These are phyloP conservation scores for Penicillium canariense DNA, from an alignment of 495 filamentous ascomycete genomes.

Conservation along the genomic window DNA sequence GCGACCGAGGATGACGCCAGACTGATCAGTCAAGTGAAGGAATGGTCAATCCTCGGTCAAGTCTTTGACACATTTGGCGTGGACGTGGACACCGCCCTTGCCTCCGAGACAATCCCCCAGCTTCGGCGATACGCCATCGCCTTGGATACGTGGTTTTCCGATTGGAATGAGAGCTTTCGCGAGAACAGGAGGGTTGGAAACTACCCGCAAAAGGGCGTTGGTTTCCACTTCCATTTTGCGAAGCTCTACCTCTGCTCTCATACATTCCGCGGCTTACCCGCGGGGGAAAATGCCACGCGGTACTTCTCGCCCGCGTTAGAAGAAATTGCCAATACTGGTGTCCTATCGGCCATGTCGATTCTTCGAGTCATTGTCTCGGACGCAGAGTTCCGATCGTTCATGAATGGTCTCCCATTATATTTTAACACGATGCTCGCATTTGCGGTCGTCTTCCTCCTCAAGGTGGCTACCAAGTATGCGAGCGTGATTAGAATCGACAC, in stretches of 20 bases:
- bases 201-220: slow-evolving; percentile 32
- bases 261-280: slow-evolving; percentile 29
- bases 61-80: slow-evolving; percentile 41
- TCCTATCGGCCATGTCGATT: slow-evolving; percentile 32
- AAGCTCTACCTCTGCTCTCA: slow-evolving; percentile 39
- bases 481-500: slow-evolving; percentile 26
- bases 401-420: slow-evolving; percentile 35
- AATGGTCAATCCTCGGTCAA: slow-evolving; percentile 31
- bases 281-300: slow-evolving; percentile 1
- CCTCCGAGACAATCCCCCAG: slow-evolving; percentile 20
- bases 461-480: slow-evolving; percentile 30
- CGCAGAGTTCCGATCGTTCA: slow-evolving; percentile 27
- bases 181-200: slow-evolving; percentile 28
- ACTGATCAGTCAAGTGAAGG: slow-evolving; percentile 36
- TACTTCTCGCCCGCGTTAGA: slow-evolving; percentile 26
- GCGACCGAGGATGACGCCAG: slow-evolving; percentile 35
- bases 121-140: slow-evolving; percentile 27
- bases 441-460: slow-evolving; percentile 35
- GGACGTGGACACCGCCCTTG: slow-evolving; percentile 33
- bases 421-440: slow-evolving; percentile 40
- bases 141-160: slow-evolving; percentile 33
- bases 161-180: slow-evolving; percentile 31
- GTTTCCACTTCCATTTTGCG: slow-evolving; percentile 32
- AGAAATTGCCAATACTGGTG: slow-evolving; percentile 31
- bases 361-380: slow-evolving; percentile 29